These are phyloP conservation scores for Exophiala xenobiotica DNA, from an alignment of 2,329 filamentous ascomycete species.

Conservation along the genomic window DNA sequence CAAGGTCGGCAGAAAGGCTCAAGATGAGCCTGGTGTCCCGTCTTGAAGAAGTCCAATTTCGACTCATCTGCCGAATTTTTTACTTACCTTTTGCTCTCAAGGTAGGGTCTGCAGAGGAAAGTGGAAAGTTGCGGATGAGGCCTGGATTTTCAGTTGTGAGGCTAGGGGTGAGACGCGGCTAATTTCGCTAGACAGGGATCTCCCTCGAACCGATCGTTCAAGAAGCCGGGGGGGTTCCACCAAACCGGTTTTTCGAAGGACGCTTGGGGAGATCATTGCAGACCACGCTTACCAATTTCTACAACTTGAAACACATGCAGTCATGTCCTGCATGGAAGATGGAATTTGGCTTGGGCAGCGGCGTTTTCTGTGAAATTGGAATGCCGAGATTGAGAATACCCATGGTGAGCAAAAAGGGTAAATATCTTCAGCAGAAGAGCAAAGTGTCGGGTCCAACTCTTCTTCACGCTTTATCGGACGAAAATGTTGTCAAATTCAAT, in stretches of 20 bases:
- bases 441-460: not conserved
- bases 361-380: not conserved
- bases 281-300: not conserved
- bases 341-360: not conserved
- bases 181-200: not conserved
- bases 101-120: not conserved
- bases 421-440: not conserved
- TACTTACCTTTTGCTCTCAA: too few species aligned
- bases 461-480: not conserved
- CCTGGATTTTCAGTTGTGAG: not conserved
- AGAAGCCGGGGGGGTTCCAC: not conserved
- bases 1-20: not conserved
- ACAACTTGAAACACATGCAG: not conserved
- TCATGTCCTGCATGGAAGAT: not conserved
- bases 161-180: conserved; percentile 1
- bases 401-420: not conserved
- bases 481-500: not conserved
- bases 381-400: not conserved
- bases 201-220: not conserved
- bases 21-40: not conserved
- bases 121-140: not conserved
- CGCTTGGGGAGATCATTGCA: not conserved
- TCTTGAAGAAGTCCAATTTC: not conserved
- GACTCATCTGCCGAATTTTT: not conserved
- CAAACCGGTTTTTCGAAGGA: not conserved